Evolutionary conservation across 1,284 basidiomycete genomes (phyloP).

Genomic region (Marasmius fiardii): DNA sequence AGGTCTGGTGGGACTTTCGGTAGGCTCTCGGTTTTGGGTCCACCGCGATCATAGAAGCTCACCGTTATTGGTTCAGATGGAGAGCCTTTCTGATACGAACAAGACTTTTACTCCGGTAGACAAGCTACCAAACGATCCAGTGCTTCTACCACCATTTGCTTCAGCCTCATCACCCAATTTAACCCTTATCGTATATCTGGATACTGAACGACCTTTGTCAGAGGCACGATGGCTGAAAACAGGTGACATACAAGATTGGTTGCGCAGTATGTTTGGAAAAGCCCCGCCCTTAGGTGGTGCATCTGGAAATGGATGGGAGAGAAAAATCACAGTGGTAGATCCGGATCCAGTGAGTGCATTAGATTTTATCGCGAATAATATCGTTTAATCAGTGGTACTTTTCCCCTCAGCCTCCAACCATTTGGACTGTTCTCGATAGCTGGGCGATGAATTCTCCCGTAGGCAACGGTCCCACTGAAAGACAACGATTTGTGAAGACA

Average conservation of each 20-base stretch:
- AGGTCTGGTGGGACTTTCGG: constrained; percentile 69
- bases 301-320: constrained; percentile 79
- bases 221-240: constrained; percentile 96
- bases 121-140: constrained; percentile 44
- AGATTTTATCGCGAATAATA: constrained; percentile 16
- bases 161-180: constrained; percentile 51
- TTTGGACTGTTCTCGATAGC: constrained; percentile 82
- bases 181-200: constrained; percentile 68
- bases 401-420: constrained; percentile 77
- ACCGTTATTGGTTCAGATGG: constrained; percentile 48
- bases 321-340: constrained; percentile 88
- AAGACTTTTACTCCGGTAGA: constrained; percentile 63
- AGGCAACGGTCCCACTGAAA: constrained; percentile 64
- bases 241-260: constrained; percentile 91
- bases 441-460: constrained; percentile 84
- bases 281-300: constrained; percentile 74
- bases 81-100: constrained; percentile 68
- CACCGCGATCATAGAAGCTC: background rate
- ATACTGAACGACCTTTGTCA: constrained; percentile 83
- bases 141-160: constrained; percentile 68
- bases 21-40: constrained; percentile 39
- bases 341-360: constrained; percentile 81
- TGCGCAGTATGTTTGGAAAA: constrained; percentile 84
- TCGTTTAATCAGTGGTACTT: constrained; percentile 11
- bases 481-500: constrained; percentile 83